Percentiles rank a stretch among this genome's conserved stretches.
These are phyloP conservation scores for Candida ponderosae DNA, from an alignment of 805 yeast species.

Conservation along the genomic window DNA sequence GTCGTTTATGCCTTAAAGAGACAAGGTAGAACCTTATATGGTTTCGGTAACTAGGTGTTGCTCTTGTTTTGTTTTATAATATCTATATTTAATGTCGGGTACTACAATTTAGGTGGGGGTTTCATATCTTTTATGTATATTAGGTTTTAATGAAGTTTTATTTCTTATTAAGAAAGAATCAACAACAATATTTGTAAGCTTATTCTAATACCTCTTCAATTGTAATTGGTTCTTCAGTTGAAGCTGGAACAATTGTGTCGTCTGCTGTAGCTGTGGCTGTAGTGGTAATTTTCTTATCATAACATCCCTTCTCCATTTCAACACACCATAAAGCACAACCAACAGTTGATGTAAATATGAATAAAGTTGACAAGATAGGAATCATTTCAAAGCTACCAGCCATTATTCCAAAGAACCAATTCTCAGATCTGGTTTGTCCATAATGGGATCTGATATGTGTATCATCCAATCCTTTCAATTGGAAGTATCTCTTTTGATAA, in stretches of 20 bases:
- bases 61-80: too few species aligned
- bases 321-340: constrained; percentile 65
- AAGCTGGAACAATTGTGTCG: too few species aligned
- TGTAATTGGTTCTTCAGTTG: too few species aligned
- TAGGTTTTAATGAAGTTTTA: too few species aligned
- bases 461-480: constrained; percentile 40
- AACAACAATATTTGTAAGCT: too few species aligned
- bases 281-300: too few species aligned
- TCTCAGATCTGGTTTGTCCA: constrained; percentile 29
- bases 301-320: constrained; percentile 20
- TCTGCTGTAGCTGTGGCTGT: too few species aligned
- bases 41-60: constrained; percentile 96
- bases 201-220: too few species aligned
- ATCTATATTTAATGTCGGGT: too few species aligned
- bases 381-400: constrained; percentile 43
- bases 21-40: constrained; percentile 99
- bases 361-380: constrained; percentile 46
- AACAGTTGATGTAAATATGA: constrained; percentile 48
- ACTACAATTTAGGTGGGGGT: too few species aligned
- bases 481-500: constrained; percentile 49
- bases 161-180: too few species aligned
- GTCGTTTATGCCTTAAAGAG: constrained; percentile 99
- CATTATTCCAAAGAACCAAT: constrained; percentile 42
- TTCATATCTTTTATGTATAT: too few species aligned
- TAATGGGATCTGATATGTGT: constrained; percentile 33